These are phyloP conservation scores for Yamagishiella unicocca DNA, from an alignment of 139 green algal species.

Conservation along the genomic window DNA sequence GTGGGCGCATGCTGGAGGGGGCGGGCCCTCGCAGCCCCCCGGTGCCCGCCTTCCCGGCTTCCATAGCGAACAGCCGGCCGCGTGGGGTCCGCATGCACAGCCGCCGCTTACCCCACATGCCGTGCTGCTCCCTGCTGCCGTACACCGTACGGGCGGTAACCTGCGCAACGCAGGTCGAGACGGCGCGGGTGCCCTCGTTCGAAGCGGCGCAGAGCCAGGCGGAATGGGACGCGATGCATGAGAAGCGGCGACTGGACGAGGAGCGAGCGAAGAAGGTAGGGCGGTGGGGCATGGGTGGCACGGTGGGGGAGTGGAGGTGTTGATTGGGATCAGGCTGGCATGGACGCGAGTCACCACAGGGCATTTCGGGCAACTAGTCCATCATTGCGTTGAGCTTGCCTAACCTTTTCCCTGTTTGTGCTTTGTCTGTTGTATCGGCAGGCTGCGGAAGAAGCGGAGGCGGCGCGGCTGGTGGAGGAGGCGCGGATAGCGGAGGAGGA, in stretches of 20 bases:
- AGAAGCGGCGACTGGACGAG: conserved; percentile 4
- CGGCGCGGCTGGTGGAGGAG: neutral
- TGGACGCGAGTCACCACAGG: too few species aligned
- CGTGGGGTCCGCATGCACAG: too few species aligned
- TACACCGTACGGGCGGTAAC: too few species aligned
- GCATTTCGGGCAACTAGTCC: too few species aligned
- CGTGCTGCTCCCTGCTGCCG: neutral
- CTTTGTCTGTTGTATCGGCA: neutral
- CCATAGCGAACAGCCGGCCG: too few species aligned
- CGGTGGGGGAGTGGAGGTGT: too few species aligned
- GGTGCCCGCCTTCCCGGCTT: too few species aligned
- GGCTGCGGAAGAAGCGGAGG: conserved; percentile 46
- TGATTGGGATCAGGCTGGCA: too few species aligned
- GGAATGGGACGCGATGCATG: conserved; percentile 50
- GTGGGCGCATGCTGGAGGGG: too few species aligned
- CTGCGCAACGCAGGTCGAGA: conserved; percentile 63
- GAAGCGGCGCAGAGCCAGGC: conserved; percentile 32
- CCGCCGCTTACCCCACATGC: too few species aligned
- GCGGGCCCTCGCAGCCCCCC: too few species aligned
- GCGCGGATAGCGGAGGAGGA: conserved; percentile 1
- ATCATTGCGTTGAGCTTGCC: too few species aligned
- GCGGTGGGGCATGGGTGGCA: neutral
- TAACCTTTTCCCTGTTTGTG: neutral
- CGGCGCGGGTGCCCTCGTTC: conserved; percentile 49
- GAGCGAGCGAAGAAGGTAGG: conserved; percentile 20